Conservation (phyloP, 2,329 filamentous ascomycete genomes). For the Pestalotiopsis sp. region DNA sequence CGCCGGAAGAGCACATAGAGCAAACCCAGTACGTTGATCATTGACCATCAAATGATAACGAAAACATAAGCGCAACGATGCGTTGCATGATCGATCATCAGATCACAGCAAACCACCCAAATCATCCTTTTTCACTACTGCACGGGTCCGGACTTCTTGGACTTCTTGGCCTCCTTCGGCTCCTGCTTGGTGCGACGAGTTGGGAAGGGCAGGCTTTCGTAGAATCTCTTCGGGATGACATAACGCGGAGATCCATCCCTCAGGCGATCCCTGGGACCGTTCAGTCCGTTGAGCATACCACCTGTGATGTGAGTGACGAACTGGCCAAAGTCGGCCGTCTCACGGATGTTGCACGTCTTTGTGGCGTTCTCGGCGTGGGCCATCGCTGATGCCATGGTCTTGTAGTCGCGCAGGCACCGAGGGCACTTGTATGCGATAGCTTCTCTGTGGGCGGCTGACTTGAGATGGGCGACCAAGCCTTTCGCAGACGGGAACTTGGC, state of each 20-base stretch:
- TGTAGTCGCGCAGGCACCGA: slow-evolving; percentile 45
- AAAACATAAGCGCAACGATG: too few species aligned
- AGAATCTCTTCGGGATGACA: not conserved
- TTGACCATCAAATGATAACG: not conserved
- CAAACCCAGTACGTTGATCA: too few species aligned
- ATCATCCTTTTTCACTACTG: not conserved
- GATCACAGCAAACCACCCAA: too few species aligned
- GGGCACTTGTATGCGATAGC: slow-evolving; percentile 44
- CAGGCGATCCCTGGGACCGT: not conserved
- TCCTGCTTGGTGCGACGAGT: not conserved
- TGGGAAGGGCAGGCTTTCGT: slow-evolving; percentile 4
- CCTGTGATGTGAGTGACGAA: slow-evolving; percentile 44
- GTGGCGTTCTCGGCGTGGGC: slow-evolving; percentile 51
- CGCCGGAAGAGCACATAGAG: too few species aligned
- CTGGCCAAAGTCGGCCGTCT: slow-evolving; percentile 39
- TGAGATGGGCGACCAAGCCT: slow-evolving; percentile 46
- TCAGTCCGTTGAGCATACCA: slow-evolving; percentile 35
- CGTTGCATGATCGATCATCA: too few species aligned
- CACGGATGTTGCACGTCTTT: slow-evolving; percentile 44
- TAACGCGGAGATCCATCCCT: not conserved
- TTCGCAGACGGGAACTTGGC: slow-evolving; percentile 40
- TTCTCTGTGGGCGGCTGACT: slow-evolving; percentile 42
- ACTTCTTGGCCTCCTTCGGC: not conserved
- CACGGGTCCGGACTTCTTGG: not conserved
- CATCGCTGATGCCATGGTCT: slow-evolving; percentile 44